phyloP scores from a whole-genome alignment of 2,329 filamentous ascomycete species.

The Alternaria conjuncta region DNA sequence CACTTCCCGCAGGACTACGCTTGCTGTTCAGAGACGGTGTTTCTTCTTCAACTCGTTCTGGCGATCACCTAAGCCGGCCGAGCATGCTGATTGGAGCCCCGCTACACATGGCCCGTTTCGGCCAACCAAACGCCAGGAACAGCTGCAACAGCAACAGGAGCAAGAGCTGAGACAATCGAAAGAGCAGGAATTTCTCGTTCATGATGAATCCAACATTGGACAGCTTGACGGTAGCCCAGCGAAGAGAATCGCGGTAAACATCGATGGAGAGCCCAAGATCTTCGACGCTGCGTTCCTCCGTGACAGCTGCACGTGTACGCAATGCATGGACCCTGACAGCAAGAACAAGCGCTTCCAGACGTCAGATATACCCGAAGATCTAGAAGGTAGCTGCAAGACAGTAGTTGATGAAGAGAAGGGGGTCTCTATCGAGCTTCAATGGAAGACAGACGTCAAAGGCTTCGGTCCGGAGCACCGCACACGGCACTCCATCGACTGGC shows the following conservation, averaged over 20 bases:
- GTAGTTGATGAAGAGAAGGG: slow-evolving; percentile 49
- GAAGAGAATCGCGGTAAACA: slow-evolving; percentile 39
- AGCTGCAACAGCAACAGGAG: slow-evolving; percentile 24
- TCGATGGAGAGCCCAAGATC: slow-evolving; percentile 37
- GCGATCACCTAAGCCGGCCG: slow-evolving; percentile 21
- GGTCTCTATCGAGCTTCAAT: slow-evolving; percentile 62
- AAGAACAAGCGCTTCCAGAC: slow-evolving; percentile 70
- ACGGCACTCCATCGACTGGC: slow-evolving; percentile 44
- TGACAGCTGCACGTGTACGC: slow-evolving; percentile 64
- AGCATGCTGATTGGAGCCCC: slow-evolving; percentile 28
- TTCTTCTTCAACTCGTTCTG: slow-evolving; percentile 30
- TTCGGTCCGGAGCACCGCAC: slow-evolving; percentile 53
- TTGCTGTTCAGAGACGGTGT: slow-evolving; percentile 7
- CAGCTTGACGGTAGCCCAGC: slow-evolving; percentile 33
- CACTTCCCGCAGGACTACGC: background rate
- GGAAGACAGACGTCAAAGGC: slow-evolving; percentile 63
- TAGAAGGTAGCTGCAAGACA: slow-evolving; percentile 45
- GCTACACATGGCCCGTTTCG: slow-evolving; percentile 27
- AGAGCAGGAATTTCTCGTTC: slow-evolving; percentile 17
- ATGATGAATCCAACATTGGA: slow-evolving; percentile 14
- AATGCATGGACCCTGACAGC: slow-evolving; percentile 64
- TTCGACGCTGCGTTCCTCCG: slow-evolving; percentile 55
- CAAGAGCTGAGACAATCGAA: slow-evolving; percentile 11
- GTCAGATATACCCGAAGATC: slow-evolving; percentile 63
- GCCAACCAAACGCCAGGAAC: slow-evolving; percentile 22